Conservation (phyloP, 2,329 filamentous ascomycete genomes). For the Exserohilum rostratum region DNA sequence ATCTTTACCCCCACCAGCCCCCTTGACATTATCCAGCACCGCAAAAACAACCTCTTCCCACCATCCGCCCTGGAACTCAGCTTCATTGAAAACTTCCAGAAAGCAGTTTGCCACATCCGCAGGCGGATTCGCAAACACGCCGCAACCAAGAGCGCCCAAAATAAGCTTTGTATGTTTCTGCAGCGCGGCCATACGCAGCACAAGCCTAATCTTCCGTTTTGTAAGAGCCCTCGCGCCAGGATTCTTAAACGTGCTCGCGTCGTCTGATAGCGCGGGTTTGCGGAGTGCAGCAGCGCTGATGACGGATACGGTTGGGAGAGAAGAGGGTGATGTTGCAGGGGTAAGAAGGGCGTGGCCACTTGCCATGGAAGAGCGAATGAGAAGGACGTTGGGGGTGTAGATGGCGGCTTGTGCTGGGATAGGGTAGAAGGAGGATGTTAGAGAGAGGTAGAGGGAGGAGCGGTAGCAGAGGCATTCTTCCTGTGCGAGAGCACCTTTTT, state of each 20-base stretch:
- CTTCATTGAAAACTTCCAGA: conserved; percentile 64
- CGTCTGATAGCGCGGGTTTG: conserved; percentile 44
- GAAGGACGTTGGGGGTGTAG: conserved; percentile 65
- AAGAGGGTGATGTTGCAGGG: conserved; percentile 24
- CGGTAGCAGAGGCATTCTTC: conserved; percentile 73
- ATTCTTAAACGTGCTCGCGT: conserved; percentile 23
- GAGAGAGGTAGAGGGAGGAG: conserved; percentile 59
- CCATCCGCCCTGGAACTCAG: conserved; percentile 68
- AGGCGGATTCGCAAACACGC: conserved; percentile 68
- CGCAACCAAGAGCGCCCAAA: conserved; percentile 72
- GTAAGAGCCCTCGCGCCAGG: conserved; percentile 58
- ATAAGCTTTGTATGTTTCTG: conserved; percentile 65
- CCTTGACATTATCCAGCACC: conserved; percentile 54
- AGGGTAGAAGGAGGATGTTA: conserved; percentile 60
- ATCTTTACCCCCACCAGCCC: conserved; percentile 30
- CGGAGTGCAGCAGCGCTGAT: conserved; percentile 65
- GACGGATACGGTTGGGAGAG: conserved; percentile 62
- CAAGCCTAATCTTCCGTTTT: conserved; percentile 67
- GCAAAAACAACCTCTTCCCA: conserved; percentile 71
- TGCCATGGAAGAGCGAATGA: conserved; percentile 61
- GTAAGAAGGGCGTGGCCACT: conserved; percentile 56
- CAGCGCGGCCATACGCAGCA: conserved; percentile 64
- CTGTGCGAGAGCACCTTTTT: conserved; percentile 66
- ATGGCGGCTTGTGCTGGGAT: conserved; percentile 58
- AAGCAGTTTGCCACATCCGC: conserved; percentile 68